Evolutionary conservation across 495 filamentous ascomycete genomes (phyloP).

Genomic region (Clohesyomyces aquaticus): DNA sequence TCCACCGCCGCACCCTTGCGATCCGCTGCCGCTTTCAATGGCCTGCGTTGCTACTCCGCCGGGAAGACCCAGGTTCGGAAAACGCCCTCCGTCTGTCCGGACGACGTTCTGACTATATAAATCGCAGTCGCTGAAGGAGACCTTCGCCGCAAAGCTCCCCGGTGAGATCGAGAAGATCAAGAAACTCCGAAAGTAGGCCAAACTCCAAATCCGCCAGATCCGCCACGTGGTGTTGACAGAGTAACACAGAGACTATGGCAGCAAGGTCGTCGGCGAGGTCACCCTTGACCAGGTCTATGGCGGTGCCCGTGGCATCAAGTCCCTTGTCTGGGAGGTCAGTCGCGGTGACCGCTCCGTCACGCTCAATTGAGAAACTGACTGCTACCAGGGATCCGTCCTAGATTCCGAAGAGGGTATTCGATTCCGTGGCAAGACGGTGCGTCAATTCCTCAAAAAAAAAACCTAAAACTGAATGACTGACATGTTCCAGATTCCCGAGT

Average conservation of each 20-base stretch:
- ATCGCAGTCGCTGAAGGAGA: conserved; percentile 90
- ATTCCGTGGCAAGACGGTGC: conserved; percentile 91
- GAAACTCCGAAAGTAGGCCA: conserved; percentile 85
- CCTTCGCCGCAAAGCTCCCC: conserved; percentile 92
- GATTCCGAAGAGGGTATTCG: conserved; percentile 99
- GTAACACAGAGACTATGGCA: conserved; percentile 77
- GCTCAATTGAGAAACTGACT: conserved; percentile 33
- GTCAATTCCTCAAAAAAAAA: conserved; percentile 32
- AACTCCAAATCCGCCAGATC: conserved; percentile 5
- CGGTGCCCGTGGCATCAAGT: conserved; percentile 98
- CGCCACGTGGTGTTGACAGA: conserved; percentile 35
- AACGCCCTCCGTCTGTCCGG: conserved; percentile 7
- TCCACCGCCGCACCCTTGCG: conserved; percentile 58
- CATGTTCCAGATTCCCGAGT: conserved; percentile 78
- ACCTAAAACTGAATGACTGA: conserved; percentile 34
- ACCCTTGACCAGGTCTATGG: conserved; percentile 99
- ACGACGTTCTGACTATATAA: conserved; percentile 33
- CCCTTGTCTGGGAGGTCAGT: conserved; percentile 89
- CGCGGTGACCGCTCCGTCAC: neutral
- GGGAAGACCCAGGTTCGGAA: conserved; percentile 76
- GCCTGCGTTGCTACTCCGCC: conserved; percentile 84
- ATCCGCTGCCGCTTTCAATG: conserved; percentile 71
- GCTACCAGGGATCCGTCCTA: conserved; percentile 80
- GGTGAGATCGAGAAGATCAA: conserved; percentile 99
- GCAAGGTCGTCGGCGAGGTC: conserved; percentile 93